Percentiles rank a stretch among this genome's conserved stretches.
These are phyloP conservation scores for Ustulina deusta DNA, from an alignment of 2,329 filamentous ascomycete genomes.

Conservation along the genomic window DNA sequence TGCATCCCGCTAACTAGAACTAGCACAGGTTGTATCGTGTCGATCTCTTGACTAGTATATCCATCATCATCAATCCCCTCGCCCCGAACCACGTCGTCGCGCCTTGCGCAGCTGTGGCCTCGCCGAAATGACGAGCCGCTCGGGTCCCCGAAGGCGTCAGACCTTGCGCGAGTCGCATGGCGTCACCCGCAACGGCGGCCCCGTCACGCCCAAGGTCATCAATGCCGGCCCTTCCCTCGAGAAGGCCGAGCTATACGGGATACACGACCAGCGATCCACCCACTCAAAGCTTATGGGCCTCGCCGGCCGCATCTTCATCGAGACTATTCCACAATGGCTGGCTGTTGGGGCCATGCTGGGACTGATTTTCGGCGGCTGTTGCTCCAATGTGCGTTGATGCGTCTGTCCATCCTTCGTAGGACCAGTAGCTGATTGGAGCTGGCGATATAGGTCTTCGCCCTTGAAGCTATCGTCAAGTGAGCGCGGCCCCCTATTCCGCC, in stretches of 20 bases:
- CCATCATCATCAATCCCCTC: slow-evolving; percentile 17
- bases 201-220: slow-evolving; percentile 62
- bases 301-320: slow-evolving; percentile 65
- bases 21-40: slow-evolving; percentile 19
- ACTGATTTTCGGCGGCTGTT: slow-evolving; percentile 95
- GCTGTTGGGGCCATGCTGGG: slow-evolving; percentile 76
- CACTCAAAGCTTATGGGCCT: slow-evolving; percentile 64
- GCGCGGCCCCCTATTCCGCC: slow-evolving; percentile 50
- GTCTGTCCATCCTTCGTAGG: background rate
- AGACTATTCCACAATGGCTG: slow-evolving; percentile 72
- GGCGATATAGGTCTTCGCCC: slow-evolving; percentile 81
- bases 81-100: slow-evolving; percentile 33
- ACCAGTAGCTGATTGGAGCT: slow-evolving; percentile 42
- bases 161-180: slow-evolving; percentile 60
- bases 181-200: slow-evolving; percentile 54
- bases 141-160: slow-evolving; percentile 59
- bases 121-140: slow-evolving; percentile 58
- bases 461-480: slow-evolving; percentile 95
- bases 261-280: slow-evolving; percentile 64
- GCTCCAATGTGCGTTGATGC: slow-evolving; percentile 76
- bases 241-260: slow-evolving; percentile 67
- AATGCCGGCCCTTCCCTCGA: slow-evolving; percentile 66
- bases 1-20: slow-evolving; percentile 16
- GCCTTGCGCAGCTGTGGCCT: slow-evolving; percentile 40
- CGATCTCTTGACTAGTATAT: slow-evolving; percentile 7